Percentiles rank a stretch among this genome's conserved stretches.
These are phyloP conservation scores for Sarcodon sp. DNA, from an alignment of 768 basidiomycete species.

Conservation along the genomic window DNA sequence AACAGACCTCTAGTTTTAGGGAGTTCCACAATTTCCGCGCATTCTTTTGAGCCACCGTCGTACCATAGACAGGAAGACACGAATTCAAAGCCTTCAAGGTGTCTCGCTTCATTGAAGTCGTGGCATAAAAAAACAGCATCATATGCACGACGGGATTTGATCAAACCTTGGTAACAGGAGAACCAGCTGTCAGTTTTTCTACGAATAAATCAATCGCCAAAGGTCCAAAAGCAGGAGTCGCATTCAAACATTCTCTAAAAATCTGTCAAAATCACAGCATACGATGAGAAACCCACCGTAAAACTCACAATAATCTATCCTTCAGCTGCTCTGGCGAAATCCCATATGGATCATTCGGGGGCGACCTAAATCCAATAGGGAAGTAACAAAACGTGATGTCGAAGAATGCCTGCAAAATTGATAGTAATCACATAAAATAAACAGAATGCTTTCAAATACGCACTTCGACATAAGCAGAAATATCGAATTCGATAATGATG, in stretches of 20 bases:
- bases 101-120: constrained; percentile 48
- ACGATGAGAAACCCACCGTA: not conserved
- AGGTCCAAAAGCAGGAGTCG: constrained; percentile 72
- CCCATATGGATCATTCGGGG: constrained; percentile 87
- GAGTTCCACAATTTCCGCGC: constrained; percentile 83
- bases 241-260: constrained; percentile 54
- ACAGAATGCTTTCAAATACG: constrained; percentile 7
- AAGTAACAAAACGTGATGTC: constrained; percentile 98
- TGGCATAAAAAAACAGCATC: not conserved
- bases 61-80: constrained; percentile 82
- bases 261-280: not conserved
- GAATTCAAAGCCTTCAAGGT: constrained; percentile 64
- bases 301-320: constrained; percentile 44
- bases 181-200: constrained; percentile 81
- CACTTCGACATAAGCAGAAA: constrained; percentile 66
- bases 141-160: not conserved
- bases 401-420: constrained; percentile 60
- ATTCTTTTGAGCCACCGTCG: constrained; percentile 39
- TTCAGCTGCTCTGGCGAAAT: constrained; percentile 85
- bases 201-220: constrained; percentile 81
- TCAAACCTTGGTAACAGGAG: constrained; percentile 69
- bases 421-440: not conserved
- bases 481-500: constrained; percentile 80
- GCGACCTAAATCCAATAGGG: constrained; percentile 92
- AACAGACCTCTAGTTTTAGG: constrained; percentile 72